phyloP scores from a whole-genome alignment of 805 yeast species.

The Schizosaccharomyces lindneri region DNA sequence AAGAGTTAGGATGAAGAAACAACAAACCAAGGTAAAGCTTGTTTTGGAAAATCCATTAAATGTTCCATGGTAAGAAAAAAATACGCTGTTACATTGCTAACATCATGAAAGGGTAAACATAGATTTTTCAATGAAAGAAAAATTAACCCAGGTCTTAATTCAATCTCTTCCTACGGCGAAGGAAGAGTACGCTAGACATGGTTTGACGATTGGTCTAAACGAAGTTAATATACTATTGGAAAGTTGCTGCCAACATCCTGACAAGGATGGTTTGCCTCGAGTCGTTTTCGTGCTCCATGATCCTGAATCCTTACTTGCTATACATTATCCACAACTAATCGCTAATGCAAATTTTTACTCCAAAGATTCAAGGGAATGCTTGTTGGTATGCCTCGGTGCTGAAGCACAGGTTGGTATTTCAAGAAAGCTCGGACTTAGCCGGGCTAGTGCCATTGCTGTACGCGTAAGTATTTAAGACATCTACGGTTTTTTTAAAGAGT shows the following conservation, averaged over 20 bases:
- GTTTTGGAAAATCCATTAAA: not conserved
- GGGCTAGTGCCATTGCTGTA: not conserved
- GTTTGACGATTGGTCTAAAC: not conserved
- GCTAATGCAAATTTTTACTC: not conserved
- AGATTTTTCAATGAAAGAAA: not conserved
- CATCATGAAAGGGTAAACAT: not conserved
- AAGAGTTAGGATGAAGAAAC: not conserved
- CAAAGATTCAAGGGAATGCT: not conserved
- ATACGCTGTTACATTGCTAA: not conserved
- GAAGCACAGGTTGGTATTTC: not conserved
- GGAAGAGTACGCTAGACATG: not conserved
- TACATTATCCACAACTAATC: not conserved
- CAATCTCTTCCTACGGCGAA: not conserved
- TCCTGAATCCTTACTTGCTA: not conserved
- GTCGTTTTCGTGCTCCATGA: not conserved
- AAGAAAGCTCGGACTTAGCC: not conserved
- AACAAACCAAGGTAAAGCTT: not conserved
- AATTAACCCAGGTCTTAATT: not conserved
- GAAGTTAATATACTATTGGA: not conserved
- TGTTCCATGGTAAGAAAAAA: not conserved
- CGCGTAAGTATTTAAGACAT: not conserved
- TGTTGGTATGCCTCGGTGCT: not conserved
- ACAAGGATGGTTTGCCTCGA: not conserved
- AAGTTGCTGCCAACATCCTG: not conserved
- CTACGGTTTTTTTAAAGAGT: no score